Conservation (phyloP, 805 yeast genomes). For the Pichia eremophila region DNA sequence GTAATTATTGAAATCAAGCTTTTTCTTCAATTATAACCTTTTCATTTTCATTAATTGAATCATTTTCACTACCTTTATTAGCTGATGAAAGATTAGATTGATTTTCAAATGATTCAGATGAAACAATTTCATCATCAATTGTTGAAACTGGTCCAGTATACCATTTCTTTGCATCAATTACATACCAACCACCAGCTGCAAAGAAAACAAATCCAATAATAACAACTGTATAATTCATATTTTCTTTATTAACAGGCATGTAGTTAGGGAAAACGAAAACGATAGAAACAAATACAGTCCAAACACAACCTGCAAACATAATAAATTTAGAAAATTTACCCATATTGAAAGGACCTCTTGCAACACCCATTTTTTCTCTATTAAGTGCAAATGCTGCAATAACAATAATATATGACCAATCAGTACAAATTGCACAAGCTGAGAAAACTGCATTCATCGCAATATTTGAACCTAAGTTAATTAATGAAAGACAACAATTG, state of each 20-base stretch:
- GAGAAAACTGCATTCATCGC: constrained; percentile 50
- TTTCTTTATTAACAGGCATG: constrained; percentile 31
- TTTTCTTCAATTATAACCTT: background rate
- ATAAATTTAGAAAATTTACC: constrained; percentile 32
- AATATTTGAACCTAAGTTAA: constrained; percentile 32
- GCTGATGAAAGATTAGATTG: constrained; percentile 13
- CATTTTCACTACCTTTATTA: background rate
- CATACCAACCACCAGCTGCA: constrained; percentile 35
- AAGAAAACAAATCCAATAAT: constrained; percentile 35
- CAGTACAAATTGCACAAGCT: constrained; percentile 40
- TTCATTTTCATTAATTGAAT: background rate
- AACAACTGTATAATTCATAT: constrained; percentile 49
- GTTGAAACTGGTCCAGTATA: constrained; percentile 46
- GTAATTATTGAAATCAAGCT: background rate
- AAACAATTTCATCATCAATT: constrained; percentile 23
- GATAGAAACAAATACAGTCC: constrained; percentile 39
- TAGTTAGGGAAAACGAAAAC: constrained; percentile 45
- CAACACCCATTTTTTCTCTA: constrained; percentile 34
- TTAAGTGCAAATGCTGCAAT: constrained; percentile 32
- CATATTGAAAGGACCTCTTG: constrained; percentile 38
- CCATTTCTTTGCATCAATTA: constrained; percentile 43
- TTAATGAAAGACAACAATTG: constrained; percentile 35
- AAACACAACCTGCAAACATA: constrained; percentile 31
- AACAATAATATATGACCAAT: constrained; percentile 41
- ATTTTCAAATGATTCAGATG: background rate